These are phyloP conservation scores for Neofusicoccum ribis DNA, from an alignment of 2,329 filamentous ascomycete species.

Conservation along the genomic window DNA sequence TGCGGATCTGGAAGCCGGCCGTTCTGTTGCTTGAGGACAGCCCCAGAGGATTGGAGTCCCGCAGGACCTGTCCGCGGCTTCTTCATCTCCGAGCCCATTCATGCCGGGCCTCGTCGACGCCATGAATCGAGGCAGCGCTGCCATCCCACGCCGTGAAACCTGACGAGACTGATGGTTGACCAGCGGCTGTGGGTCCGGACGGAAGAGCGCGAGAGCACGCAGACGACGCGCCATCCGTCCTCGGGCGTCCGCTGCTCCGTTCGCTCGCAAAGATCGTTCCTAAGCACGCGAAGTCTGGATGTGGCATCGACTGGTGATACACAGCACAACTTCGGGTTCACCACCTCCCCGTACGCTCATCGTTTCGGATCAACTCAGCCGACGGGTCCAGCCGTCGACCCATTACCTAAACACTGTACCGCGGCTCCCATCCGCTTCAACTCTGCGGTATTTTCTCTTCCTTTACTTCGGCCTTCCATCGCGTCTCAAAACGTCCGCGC, in stretches of 20 bases:
- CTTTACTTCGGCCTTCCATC: background rate
- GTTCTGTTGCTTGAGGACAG: no score
- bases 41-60: no score
- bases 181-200: no score
- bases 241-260: background rate
- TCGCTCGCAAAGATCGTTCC: background rate
- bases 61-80: no score
- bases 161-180: no score
- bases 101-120: background rate
- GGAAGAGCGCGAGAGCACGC: background rate
- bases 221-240: background rate
- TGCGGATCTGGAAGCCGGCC: no score
- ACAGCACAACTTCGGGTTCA: background rate
- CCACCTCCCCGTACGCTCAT: background rate
- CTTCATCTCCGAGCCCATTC: no score
- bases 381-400: background rate
- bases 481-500: background rate
- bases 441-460: background rate
- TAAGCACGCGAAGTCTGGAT: background rate
- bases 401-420: background rate
- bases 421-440: background rate
- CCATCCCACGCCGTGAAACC: no score
- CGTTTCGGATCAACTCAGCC: background rate
- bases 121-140: background rate
- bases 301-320: background rate